Base-by-base conservation (phyloP, 257 asterid genomes). In the Plantago elongata region DNA sequence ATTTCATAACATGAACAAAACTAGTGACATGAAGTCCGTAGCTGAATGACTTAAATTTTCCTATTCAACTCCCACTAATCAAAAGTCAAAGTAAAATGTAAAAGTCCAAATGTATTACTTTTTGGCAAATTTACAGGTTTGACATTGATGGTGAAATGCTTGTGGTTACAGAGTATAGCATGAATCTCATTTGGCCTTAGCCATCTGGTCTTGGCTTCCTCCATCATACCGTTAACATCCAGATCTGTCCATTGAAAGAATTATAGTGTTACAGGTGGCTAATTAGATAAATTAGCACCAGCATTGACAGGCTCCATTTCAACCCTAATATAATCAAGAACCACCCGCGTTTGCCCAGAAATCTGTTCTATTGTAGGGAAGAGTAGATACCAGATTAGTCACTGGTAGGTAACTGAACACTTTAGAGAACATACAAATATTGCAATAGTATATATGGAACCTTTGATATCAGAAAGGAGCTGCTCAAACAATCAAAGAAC, bases 101-200 rank as follows among this genome's bases (percentile, higher is more conserved):
- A 61, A 46, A 67, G 38, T 65, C 63, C 62, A 67, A 58, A 74
- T 51, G 63, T 30, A 67, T 80, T 87, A 92, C 99, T 84, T 80
- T 71, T 70, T 61, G 99, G 99, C 74, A 92, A 78, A 76, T 70
- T 86, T 72, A 84, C 79, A 62, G 99, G 99, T 77, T 83, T 92
- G 78, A 92, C 99, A 65, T 73, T 69, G 72, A 92, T 83, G 63
- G 76, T 70, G 74, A 92, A 92, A 57, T 77, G 64, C 72, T 82
- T 84, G 81, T 69, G 66, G 84, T 92, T 92, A 72, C 85, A 78
- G 62, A 92, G 90, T 62, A 92, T 74, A 27, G 99, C 99, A 69
- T 92, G 85, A 68, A 92, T 92, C 85, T 92, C 99, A 48, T 92
- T 92, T 3, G 99, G 97, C 54, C 99, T 71, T 61, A 92, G 89